phyloP scores from a whole-genome alignment of 306 rosid species.

The Cucurbita ficifolia region DNA sequence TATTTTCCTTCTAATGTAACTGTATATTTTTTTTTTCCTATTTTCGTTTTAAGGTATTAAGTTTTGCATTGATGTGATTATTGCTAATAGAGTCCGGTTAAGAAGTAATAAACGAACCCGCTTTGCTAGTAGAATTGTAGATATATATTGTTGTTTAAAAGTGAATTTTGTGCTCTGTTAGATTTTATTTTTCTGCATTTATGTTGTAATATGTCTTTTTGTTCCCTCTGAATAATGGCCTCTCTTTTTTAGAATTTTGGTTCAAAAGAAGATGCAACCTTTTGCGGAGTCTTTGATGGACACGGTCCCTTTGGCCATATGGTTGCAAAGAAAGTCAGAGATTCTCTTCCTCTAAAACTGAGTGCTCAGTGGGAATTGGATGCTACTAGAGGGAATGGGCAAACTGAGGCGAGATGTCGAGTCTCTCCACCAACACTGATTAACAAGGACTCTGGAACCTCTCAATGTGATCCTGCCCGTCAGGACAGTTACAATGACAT shows the following conservation, averaged over 20 bases:
- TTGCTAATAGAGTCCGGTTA: background rate
- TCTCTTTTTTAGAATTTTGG: slow-evolving; percentile 35
- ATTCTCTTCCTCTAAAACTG: slow-evolving; percentile 58
- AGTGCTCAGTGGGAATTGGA: slow-evolving; percentile 41
- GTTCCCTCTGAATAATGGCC: background rate
- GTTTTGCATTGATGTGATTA: background rate
- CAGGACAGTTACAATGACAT: slow-evolving; percentile 12
- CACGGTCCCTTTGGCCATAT: slow-evolving; percentile 84
- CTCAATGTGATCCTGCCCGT: background rate
- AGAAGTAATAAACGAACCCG: background rate
- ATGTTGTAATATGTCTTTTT: background rate
- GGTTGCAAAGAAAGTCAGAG: slow-evolving; percentile 74
- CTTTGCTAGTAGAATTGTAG: background rate
- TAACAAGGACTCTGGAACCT: slow-evolving; percentile 13
- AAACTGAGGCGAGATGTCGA: slow-evolving; percentile 14
- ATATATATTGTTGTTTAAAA: background rate
- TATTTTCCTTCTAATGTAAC: background rate
- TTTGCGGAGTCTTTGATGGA: slow-evolving; percentile 90
- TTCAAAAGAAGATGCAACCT: slow-evolving; percentile 26
- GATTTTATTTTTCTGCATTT: background rate
- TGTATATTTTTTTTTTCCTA: background rate
- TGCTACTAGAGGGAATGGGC: slow-evolving; percentile 13
- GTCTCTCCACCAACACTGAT: slow-evolving; percentile 17
- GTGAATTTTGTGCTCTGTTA: background rate
- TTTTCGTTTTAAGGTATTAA: background rate